phyloP scores from a whole-genome alignment of 306 rosid genomes.

The Cicer pinnatifidum region DNA sequence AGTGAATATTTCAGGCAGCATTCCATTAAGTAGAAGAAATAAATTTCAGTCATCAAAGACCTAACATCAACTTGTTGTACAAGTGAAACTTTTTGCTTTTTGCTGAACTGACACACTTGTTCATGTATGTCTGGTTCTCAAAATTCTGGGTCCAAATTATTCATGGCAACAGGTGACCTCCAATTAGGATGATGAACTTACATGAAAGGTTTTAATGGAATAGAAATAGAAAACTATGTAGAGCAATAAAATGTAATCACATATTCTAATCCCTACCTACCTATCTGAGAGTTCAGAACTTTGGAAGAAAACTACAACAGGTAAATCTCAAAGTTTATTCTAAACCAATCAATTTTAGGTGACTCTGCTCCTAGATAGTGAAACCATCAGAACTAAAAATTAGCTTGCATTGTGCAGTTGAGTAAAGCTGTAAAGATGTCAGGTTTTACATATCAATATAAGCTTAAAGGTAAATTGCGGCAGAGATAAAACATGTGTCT shows the following conservation, averaged over 20 bases:
- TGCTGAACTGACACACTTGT: constrained; percentile 1
- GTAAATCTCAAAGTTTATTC: neutral
- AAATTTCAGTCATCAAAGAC: neutral
- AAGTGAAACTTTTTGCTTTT: neutral
- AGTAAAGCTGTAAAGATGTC: too few species aligned
- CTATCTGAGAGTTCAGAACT: neutral
- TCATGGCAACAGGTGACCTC: neutral
- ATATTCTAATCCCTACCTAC: neutral
- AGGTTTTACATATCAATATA: too few species aligned
- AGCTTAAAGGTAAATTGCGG: too few species aligned
- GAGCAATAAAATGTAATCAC: too few species aligned
- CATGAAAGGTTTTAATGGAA: neutral
- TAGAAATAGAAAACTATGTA: too few species aligned
- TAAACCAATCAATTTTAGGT: neutral
- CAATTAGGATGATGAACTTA: constrained; percentile 5
- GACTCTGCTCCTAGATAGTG: neutral
- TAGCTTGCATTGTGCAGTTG: neutral
- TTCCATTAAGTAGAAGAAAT: neutral
- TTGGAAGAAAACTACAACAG: constrained; percentile 7
- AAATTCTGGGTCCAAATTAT: neutral
- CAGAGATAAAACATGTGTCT: too few species aligned
- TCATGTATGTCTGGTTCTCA: neutral
- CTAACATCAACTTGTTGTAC: constrained; percentile 5
- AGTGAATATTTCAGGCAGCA: neutral
- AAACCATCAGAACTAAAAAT: neutral